Conservation (phyloP, 305 asterid species). For the Andrographis paniculata region DNA sequence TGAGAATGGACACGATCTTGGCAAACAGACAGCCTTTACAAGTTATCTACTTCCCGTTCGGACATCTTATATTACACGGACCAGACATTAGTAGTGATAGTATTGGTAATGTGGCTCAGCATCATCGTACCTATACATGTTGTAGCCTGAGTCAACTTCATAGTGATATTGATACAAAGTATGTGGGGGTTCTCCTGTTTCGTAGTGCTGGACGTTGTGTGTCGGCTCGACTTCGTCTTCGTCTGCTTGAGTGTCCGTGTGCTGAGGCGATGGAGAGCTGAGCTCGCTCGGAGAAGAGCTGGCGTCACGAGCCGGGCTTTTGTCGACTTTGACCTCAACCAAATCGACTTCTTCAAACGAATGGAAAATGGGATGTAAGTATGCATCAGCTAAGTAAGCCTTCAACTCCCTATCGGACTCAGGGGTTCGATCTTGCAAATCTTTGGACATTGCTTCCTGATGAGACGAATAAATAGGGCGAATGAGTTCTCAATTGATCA, state of each 20-base stretch:
- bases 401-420: constrained; percentile 43
- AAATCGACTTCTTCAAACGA: constrained; percentile 77
- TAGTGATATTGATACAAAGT: constrained; percentile 26
- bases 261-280: constrained; percentile 46
- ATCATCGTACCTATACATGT: constrained; percentile 11
- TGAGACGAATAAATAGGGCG: constrained; percentile 6
- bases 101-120: constrained; percentile 19
- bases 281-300: constrained; percentile 35
- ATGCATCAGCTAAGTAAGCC: constrained; percentile 76
- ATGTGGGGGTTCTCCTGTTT: constrained; percentile 27
- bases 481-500: background rate
- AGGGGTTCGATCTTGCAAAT: constrained; percentile 44
- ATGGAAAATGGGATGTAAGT: constrained; percentile 85
- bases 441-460: constrained; percentile 93
- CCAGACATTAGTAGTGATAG: constrained; percentile 29
- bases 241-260: constrained; percentile 19
- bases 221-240: constrained; percentile 40
- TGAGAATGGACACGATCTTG: background rate
- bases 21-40: background rate
- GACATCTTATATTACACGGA: background rate
- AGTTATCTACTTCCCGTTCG: background rate
- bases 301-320: constrained; percentile 22
- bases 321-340: constrained; percentile 54
- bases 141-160: constrained; percentile 27
- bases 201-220: constrained; percentile 32